phyloP scores from a whole-genome alignment of 768 basidiomycete genomes.

The Porphyrellus cyaneotinctus region DNA sequence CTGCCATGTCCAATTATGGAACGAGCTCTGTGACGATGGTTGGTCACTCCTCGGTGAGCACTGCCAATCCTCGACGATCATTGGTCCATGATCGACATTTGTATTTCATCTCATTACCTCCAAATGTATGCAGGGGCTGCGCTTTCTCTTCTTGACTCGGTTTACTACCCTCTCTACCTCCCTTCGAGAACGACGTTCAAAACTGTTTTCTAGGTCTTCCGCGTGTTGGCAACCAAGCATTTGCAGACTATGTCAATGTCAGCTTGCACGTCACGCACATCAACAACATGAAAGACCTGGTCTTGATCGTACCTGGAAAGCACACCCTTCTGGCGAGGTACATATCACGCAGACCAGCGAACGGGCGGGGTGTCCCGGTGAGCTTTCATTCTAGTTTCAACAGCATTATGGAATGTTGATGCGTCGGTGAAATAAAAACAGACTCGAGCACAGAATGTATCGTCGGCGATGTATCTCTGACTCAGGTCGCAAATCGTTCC shows the following conservation, averaged over 20 bases:
- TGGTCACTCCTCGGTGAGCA: slow-evolving; percentile 40
- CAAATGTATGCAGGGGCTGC: slow-evolving; percentile 28
- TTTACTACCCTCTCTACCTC: slow-evolving; percentile 35
- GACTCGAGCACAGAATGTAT: slow-evolving; percentile 39
- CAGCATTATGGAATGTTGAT: too few relatives aligned
- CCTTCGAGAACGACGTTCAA: slow-evolving; percentile 27
- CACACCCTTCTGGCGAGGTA: slow-evolving; percentile 38
- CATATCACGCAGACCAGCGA: slow-evolving; percentile 40
- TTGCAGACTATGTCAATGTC: slow-evolving; percentile 52
- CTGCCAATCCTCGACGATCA: background rate
- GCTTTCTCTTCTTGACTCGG: slow-evolving; percentile 31
- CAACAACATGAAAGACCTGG: slow-evolving; percentile 43
- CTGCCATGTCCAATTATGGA: slow-evolving; percentile 32
- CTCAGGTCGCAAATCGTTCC: slow-evolving; percentile 38
- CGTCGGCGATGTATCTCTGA: slow-evolving; percentile 35
- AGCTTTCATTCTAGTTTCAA: background rate
- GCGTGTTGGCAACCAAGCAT: slow-evolving; percentile 51
- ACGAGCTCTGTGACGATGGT: slow-evolving; percentile 39
- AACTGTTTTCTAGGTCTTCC: slow-evolving; percentile 34
- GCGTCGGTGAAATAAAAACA: slow-evolving; percentile 13
- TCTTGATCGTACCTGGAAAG: slow-evolving; percentile 33
- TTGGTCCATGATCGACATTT: background rate
- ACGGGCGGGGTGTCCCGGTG: slow-evolving; percentile 56
- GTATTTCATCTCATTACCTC: background rate
- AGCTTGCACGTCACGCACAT: slow-evolving; percentile 45